Percentiles rank a stretch among this genome's conserved stretches.
Conservation (phyloP, 768 basidiomycete genomes). For the Suillus decipiens region DNA sequence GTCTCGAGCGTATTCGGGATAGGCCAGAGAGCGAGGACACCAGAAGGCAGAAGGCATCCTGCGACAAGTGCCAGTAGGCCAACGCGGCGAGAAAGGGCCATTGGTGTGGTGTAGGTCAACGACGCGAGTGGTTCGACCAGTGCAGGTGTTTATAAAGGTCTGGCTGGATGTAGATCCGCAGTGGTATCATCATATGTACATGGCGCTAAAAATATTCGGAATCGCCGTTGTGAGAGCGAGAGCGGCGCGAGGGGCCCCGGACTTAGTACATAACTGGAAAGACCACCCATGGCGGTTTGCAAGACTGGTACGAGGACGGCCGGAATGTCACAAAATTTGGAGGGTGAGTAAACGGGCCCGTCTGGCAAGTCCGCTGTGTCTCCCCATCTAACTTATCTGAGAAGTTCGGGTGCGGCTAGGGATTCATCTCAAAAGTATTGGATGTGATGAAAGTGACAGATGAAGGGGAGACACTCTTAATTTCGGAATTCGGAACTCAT, state of each 20-base stretch:
- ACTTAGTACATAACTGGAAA: neutral
- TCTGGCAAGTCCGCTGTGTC: too few relatives aligned
- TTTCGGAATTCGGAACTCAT: neutral
- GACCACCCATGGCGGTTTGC: too few relatives aligned
- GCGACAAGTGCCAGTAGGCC: slow-evolving; percentile 16
- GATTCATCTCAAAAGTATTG: neutral
- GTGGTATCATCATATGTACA: neutral
- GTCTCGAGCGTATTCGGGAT: slow-evolving; percentile 28
- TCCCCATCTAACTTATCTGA: too few relatives aligned
- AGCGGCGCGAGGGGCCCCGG: neutral
- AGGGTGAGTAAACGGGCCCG: too few relatives aligned
- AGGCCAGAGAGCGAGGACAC: slow-evolving; percentile 33
- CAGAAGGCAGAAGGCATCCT: slow-evolving; percentile 6
- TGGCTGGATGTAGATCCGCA: neutral
- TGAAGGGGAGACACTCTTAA: neutral
- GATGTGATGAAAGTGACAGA: neutral
- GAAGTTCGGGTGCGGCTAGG: neutral
- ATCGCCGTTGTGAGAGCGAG: slow-evolving; percentile 14
- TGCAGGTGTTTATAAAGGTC: slow-evolving; percentile 3
- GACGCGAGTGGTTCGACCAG: neutral
- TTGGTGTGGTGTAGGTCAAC: neutral
- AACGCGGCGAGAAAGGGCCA: slow-evolving; percentile 15
- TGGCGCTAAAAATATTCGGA: neutral
- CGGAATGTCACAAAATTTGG: too few relatives aligned
- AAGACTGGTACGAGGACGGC: too few relatives aligned